Percentiles rank a stretch among this genome's conserved stretches.
Conservation (phyloP, 2,329 filamentous ascomycete species). For the Aspergillus sp. region DNA sequence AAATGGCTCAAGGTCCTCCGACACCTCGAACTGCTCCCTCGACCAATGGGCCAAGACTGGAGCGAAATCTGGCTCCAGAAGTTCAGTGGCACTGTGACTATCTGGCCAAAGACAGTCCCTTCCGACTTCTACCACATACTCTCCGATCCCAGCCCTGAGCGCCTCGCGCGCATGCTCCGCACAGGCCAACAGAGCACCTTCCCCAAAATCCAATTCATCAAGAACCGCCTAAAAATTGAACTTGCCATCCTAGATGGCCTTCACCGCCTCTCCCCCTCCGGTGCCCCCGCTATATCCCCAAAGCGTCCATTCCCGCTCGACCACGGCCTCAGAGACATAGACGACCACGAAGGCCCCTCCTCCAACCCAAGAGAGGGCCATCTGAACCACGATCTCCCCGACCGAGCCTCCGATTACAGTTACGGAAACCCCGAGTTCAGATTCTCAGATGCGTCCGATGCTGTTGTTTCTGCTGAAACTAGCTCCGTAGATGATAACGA, state of each 20-base stretch:
- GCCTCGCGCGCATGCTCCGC: conserved; percentile 84
- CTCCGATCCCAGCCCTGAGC: conserved; percentile 72
- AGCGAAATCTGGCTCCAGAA: conserved; percentile 93
- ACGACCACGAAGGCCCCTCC: not conserved
- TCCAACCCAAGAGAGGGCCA: conserved; percentile 15
- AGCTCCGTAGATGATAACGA: conserved; percentile 23
- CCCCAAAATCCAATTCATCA: conserved; percentile 87
- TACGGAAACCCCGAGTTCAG: conserved; percentile 1
- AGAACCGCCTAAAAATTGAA: conserved; percentile 83
- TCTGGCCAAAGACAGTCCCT: conserved; percentile 81
- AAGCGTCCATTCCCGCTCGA: conserved; percentile 29
- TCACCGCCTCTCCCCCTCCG: conserved; percentile 29
- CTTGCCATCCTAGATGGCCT: conserved; percentile 61
- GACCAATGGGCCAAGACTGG: conserved; percentile 93
- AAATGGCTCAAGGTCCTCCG: conserved; percentile 97
- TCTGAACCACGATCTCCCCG: conserved; percentile 30
- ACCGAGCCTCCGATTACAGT: conserved; percentile 23
- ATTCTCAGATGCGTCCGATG: conserved; percentile 8
- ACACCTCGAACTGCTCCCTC: conserved; percentile 85
- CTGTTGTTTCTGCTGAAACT: conserved; percentile 20
- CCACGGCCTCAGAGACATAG: conserved; percentile 9
- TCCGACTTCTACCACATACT: conserved; percentile 86
- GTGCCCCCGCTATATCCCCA: conserved; percentile 27
- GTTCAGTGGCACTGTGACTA: conserved; percentile 91
- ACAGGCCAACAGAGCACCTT: conserved; percentile 87